A percentile compares a stretch with the other conserved stretches of the same genome.
Evolutionary conservation across 768 basidiomycete species (phyloP).

Genomic region (Amanita inopinata): DNA sequence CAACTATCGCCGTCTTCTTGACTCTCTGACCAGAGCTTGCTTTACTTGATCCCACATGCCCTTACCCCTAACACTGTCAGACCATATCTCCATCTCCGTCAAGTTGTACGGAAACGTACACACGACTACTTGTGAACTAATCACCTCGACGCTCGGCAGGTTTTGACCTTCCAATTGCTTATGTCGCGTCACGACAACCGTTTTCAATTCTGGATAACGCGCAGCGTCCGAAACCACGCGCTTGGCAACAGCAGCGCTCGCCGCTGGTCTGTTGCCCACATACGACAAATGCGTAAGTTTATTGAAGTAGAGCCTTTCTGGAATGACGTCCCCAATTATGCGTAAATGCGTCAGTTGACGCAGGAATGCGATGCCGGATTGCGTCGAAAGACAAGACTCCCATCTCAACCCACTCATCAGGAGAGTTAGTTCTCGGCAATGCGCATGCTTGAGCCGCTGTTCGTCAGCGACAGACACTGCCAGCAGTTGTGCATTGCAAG

Average conservation of each 20-base stretch:
- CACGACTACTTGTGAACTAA: constrained; percentile 15
- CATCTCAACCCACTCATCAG: constrained; percentile 17
- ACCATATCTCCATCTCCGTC: constrained; percentile 29
- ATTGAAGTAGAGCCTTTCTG: constrained; percentile 14
- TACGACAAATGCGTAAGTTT: constrained; percentile 25
- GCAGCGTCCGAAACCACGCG: constrained; percentile 15
- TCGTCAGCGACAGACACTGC: constrained; percentile 16
- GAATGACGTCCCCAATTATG: constrained; percentile 22
- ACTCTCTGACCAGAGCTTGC: constrained; percentile 13
- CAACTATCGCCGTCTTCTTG: background rate
- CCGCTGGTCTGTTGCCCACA: constrained; percentile 11
- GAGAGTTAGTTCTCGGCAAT: constrained; percentile 24
- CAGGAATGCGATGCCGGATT: constrained; percentile 20
- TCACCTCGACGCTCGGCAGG: constrained; percentile 13
- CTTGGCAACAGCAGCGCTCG: constrained; percentile 11
- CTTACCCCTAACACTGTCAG: constrained; percentile 19
- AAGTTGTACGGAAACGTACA: constrained; percentile 19
- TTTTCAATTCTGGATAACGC: constrained; percentile 20
- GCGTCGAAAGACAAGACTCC: constrained; percentile 14
- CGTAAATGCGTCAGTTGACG: constrained; percentile 24
- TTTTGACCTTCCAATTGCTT: constrained; percentile 15
- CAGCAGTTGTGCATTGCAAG: constrained; percentile 21
- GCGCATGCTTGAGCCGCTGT: constrained; percentile 18
- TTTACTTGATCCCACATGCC: constrained; percentile 22
- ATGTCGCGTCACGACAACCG: constrained; percentile 22